Evolutionary conservation across 169 alveolate species (phyloP), one percentile per base, ranked within the genome.

Genomic region (Besnoitia besnoiti): DNA sequence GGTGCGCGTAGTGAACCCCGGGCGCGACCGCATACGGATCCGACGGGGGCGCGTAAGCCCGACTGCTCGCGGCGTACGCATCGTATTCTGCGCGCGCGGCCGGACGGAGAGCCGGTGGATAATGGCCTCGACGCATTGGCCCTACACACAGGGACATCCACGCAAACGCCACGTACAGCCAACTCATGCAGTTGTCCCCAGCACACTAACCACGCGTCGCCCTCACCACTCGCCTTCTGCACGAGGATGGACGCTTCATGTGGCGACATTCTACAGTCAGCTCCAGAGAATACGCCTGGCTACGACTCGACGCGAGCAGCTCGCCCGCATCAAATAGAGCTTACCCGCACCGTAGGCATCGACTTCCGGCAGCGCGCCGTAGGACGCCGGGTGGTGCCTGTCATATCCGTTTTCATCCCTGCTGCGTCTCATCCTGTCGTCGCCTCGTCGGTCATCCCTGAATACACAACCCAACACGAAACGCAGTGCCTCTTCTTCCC

Each of bases 11-110:
- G 87, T 77, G 87, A 1, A 14, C 61, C 4, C 21, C 87, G 10
- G 87, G 59, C 55, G 87, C 87, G 4, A 10, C 59, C 16, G 87
- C 87, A 39, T 77, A 77, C 33, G 87, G 87, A 35, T 77, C 87
- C 14, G 82, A n/a, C 24, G 82, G 82, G 16, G 87, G 44, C 37
- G 47, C 87, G 30, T 77, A 77, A 14, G 87, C 42, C 10, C 55
- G 87, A 30, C 87, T 55, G 40, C 59, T 10, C 55, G 5, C 50
- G 46, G 51, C 59, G 55, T 77, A 77, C 40, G 35, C 87, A 8
- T 42, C 87, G 47, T 42, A 44, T 35, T 77, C 87, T 0, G 44
- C 87, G 5, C 87, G 82, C 47, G 82, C 24, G 3, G 82, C 46
- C 82, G 82, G 82, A 2, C 82, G 82, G 24, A 37, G 47, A 10